Percentiles rank a stretch among this genome's conserved stretches.
These are phyloP conservation scores for Apiotrichum gracile DNA, from an alignment of 1,284 basidiomycete species.

Conservation along the genomic window DNA sequence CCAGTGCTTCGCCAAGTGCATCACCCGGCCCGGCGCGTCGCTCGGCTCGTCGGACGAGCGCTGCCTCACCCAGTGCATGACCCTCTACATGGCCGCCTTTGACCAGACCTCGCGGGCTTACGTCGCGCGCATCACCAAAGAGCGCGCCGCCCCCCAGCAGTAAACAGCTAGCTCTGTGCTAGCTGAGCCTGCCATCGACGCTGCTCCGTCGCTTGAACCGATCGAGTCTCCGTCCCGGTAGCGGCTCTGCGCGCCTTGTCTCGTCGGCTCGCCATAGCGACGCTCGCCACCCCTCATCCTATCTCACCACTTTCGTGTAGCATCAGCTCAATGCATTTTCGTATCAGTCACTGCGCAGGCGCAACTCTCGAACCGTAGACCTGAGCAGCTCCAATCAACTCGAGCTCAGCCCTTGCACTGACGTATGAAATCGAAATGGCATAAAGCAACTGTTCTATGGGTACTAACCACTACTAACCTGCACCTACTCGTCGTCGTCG, in stretches of 20 bases:
- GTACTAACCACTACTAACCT: too few species aligned
- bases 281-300: not conserved
- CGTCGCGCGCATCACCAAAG: slow-evolving; percentile 40
- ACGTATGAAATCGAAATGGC: too few species aligned
- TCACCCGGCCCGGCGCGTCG: slow-evolving; percentile 37
- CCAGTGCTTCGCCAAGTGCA: slow-evolving; percentile 47
- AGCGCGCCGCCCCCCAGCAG: slow-evolving; percentile 18
- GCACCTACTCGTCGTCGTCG: slow-evolving; percentile 29
- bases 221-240: not conserved
- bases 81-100: slow-evolving; percentile 47
- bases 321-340: slow-evolving; percentile 4
- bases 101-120: slow-evolving; percentile 46
- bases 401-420: too few species aligned
- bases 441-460: too few species aligned
- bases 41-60: slow-evolving; percentile 43
- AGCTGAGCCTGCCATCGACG: too few species aligned
- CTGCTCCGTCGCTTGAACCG: too few species aligned
- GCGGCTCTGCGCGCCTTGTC: too few species aligned
- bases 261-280: too few species aligned
- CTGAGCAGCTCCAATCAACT: too few species aligned
- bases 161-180: not conserved
- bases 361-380: too few species aligned
- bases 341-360: too few species aligned
- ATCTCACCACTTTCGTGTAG: not conserved
- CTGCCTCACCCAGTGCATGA: slow-evolving; percentile 46